A percentile compares a stretch with the other conserved stretches of the same genome.
These are phyloP conservation scores for Nakazawaea pomicola DNA, from an alignment of 805 yeast genomes.

Conservation along the genomic window DNA sequence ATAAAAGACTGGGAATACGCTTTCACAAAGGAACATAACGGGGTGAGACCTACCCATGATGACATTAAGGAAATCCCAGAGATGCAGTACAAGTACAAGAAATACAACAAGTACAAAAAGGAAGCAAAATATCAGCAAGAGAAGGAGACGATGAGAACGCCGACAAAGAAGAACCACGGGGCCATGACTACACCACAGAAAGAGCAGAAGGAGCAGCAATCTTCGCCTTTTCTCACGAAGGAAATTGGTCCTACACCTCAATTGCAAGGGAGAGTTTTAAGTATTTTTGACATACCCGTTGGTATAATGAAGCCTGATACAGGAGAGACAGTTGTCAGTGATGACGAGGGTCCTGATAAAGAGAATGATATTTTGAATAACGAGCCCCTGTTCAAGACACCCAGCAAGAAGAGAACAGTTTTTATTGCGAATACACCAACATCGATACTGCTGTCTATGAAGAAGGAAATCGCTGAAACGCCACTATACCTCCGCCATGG, in stretches of 20 bases:
- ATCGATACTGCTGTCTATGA: constrained; percentile 17
- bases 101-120: constrained; percentile 25
- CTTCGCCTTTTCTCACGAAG: constrained; percentile 12
- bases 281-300: constrained; percentile 55
- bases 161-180: constrained; percentile 16
- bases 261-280: constrained; percentile 67
- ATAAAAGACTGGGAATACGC: constrained; percentile 53
- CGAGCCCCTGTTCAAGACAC: constrained; percentile 23
- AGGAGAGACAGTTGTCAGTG: neutral
- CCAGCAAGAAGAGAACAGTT: constrained; percentile 16
- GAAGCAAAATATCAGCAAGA: constrained; percentile 14
- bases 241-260: constrained; percentile 89
- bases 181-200: neutral
- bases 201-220: constrained; percentile 3
- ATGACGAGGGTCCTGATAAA: neutral
- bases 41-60: constrained; percentile 40
- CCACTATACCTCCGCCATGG: constrained; percentile 5
- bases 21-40: constrained; percentile 29
- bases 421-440: neutral
- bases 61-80: constrained; percentile 39
- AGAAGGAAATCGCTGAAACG: constrained; percentile 5
- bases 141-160: constrained; percentile 14
- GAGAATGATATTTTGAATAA: constrained; percentile 6
- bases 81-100: constrained; percentile 29
- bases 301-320: constrained; percentile 11